Evolutionary conservation across 352 stramenopile genomes (phyloP), one percentile per base, ranked within the genome.

Genomic region (Globisporangium nagaii): DNA sequence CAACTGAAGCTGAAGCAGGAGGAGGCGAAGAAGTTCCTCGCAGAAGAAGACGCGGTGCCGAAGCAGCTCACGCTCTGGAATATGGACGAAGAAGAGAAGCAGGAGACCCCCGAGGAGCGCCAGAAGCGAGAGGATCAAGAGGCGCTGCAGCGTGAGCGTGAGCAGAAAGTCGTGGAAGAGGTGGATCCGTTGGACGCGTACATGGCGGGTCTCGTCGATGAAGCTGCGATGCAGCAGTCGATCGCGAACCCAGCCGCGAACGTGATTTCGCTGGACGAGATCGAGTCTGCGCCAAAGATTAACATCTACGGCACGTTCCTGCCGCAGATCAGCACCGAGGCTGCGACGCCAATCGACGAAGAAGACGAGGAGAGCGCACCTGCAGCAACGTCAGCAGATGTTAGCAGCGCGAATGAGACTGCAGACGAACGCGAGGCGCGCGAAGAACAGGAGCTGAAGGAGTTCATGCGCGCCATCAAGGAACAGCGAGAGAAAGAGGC

Each of bases 281-380:
- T 95, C 45, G 77, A 90, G 60, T 69, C 74, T 11, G 77, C 77
- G 36, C 60, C 75, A 5, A 86, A 86, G 66, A 77, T 94, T 28
- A 86, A 94, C 62, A 90, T 94, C 62, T 94, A 94, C 60, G 76
- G 78, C 36, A 90, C 84, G 10, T 94, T 94, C 59, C 66, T 94
- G 20, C 84, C 84, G 15, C 68, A 39, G 58, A 67, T 44, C 6
- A 60, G 42, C 15, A 25, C 54, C 11, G 41, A 51, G 7, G 61
- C 48, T 27, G 48, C 70, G 36, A 53, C 62, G 11, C 46, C 62
- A 11, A 28, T 15, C 35, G 54, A 49, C 15, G 36, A 56, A 13
- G 49, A 53, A 11, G 31, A 47, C 12, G 53, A 53, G 4, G 34
- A 36, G n/a, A 39, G 41, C 32, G 15, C 28, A 2, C 42, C 42